phyloP scores from a whole-genome alignment of 129 eudicot genomes.

The Flaveria ramosissima region DNA sequence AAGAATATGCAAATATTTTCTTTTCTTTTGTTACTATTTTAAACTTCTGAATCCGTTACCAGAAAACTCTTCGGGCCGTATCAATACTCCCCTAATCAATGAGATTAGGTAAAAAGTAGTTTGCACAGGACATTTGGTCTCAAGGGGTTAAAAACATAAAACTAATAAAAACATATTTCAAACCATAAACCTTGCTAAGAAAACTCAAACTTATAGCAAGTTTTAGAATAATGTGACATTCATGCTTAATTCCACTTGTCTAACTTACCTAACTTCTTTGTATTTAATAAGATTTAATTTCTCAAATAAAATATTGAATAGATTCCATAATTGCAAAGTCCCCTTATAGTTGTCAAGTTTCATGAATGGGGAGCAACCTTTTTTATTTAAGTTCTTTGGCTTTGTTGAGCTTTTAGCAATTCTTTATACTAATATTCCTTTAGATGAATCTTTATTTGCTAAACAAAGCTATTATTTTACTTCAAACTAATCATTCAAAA shows the following conservation, averaged over 20 bases:
- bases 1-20: no score
- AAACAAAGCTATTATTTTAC: constrained; percentile 11
- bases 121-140: no score
- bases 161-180: no score
- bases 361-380: constrained; percentile 61
- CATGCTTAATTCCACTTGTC: not conserved
- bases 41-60: no score
- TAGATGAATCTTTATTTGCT: constrained; percentile 16
- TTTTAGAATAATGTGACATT: not conserved
- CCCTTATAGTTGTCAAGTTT: constrained; percentile 50
- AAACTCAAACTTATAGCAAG: no score
- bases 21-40: no score
- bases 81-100: no score
- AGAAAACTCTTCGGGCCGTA: no score
- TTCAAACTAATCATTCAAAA: constrained; percentile 24
- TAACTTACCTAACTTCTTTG: not conserved
- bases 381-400: constrained; percentile 23
- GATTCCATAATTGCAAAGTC: constrained; percentile 27
- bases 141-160: no score
- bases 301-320: constrained; percentile 14
- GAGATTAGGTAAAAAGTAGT: no score
- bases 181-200: no score
- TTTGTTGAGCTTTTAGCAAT: constrained; percentile 32
- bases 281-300: not conserved
- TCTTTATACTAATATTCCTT: constrained; percentile 35